Conservation (phyloP, 2,329 filamentous ascomycete genomes). For the Phaeomoniella chlamydospora region DNA sequence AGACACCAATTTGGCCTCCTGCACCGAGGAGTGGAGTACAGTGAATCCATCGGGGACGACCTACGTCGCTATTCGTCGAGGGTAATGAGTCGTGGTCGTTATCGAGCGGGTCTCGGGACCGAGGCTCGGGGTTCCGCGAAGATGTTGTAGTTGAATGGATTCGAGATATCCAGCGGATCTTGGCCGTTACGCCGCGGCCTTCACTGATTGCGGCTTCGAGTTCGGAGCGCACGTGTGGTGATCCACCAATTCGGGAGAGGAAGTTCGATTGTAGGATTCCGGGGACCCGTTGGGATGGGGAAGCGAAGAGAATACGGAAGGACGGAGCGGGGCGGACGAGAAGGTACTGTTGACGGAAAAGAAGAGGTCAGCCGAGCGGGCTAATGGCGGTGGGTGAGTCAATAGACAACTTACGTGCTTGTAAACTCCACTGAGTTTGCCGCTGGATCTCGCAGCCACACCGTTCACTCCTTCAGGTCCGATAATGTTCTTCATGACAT, state of each 20-base stretch:
- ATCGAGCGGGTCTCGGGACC: no score
- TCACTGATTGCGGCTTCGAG: conserved; percentile 47
- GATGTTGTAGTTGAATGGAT: conserved; percentile 42
- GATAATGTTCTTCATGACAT: conserved; percentile 13
- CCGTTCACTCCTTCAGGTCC: conserved; percentile 1
- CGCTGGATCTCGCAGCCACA: conserved; percentile 15
- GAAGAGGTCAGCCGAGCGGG: no score
- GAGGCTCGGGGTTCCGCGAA: no score
- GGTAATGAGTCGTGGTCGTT: no score
- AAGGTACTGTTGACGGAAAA: no score
- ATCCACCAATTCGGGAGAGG: conserved; percentile 29
- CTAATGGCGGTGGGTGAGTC: no score
- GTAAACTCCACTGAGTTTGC: conserved; percentile 37
- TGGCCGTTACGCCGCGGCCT: conserved; percentile 58
- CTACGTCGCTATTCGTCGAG: no score
- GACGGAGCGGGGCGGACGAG: conserved; percentile 45
- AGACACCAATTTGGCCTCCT: conserved; percentile 56
- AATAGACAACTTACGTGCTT: no score
- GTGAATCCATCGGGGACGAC: conserved; percentile 70
- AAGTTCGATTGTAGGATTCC: conserved; percentile 50
- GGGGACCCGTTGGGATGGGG: conserved; percentile 50
- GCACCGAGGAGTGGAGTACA: conserved; percentile 57
- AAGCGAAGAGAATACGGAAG: conserved; percentile 54
- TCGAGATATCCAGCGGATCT: conserved; percentile 53
- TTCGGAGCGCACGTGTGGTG: conserved; percentile 35